Conservation (phyloP, 1,139 yeast species). For the Scheffersomyces illinoinensis region DNA sequence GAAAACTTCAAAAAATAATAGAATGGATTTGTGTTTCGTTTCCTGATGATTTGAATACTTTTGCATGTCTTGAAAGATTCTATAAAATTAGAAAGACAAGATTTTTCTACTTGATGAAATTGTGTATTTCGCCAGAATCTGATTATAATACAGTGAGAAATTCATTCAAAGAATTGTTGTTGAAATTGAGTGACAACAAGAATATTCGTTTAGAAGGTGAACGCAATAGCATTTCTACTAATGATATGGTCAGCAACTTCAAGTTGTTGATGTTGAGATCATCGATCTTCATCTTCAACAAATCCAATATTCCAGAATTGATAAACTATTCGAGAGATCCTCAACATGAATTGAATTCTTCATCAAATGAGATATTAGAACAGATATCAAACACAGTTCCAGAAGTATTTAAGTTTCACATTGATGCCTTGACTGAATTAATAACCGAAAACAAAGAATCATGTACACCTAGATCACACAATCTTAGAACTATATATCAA, state of each 20-base stretch:
- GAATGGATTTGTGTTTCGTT: conserved; percentile 63
- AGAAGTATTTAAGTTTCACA: conserved; percentile 61
- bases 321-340: conserved; percentile 47
- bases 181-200: conserved; percentile 53
- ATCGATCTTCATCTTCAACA: conserved; percentile 63
- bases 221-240: conserved; percentile 38
- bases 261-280: conserved; percentile 62
- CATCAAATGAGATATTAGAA: conserved; percentile 57
- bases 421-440: conserved; percentile 48
- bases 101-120: conserved; percentile 53
- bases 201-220: conserved; percentile 43
- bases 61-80: conserved; percentile 51
- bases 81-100: conserved; percentile 57
- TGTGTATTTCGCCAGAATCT: conserved; percentile 56
- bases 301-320: conserved; percentile 59
- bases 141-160: conserved; percentile 61
- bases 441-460: conserved; percentile 25
- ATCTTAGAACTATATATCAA: conserved; percentile 60
- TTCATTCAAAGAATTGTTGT: conserved; percentile 61
- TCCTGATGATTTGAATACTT: conserved; percentile 53
- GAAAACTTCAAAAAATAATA: conserved; percentile 56
- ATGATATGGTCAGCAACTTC: conserved; percentile 53
- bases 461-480: conserved; percentile 13
- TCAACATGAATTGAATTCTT: conserved; percentile 25
- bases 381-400: conserved; percentile 65